Evolutionary conservation across 2,329 filamentous ascomycete species (phyloP).

Genomic region (Penicillium sclerotiorum): DNA sequence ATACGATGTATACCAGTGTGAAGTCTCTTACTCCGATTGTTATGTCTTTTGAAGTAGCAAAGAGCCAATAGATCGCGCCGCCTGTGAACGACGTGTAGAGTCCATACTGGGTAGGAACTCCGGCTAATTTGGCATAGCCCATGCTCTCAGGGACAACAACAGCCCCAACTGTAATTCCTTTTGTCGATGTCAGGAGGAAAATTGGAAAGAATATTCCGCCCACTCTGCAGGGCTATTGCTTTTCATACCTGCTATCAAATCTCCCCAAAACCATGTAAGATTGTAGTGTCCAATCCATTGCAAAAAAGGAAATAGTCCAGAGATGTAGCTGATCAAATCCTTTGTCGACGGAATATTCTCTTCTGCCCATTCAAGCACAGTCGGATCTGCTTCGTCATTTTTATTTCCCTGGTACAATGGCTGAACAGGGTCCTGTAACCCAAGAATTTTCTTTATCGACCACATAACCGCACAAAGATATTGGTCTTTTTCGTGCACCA

Average conservation of each 20-base stretch:
- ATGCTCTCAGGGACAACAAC: slow-evolving; percentile 95
- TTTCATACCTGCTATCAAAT: slow-evolving; percentile 68
- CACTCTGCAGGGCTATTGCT: too few species aligned
- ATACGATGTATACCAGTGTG: neutral
- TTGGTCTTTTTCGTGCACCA: too few species aligned
- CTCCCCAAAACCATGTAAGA: slow-evolving; percentile 79
- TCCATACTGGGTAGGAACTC: slow-evolving; percentile 79
- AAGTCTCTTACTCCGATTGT: slow-evolving; percentile 78
- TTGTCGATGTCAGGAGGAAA: neutral
- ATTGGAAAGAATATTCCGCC: neutral
- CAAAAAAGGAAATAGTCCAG: slow-evolving; percentile 78
- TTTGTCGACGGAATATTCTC: slow-evolving; percentile 28
- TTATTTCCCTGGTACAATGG: neutral
- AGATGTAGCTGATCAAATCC: slow-evolving; percentile 61
- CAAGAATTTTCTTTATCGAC: neutral
- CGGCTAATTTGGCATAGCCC: slow-evolving; percentile 86
- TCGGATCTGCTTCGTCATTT: neutral
- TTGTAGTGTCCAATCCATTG: slow-evolving; percentile 87
- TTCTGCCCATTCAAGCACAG: neutral
- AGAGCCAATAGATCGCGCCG: slow-evolving; percentile 94
- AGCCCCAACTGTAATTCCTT: slow-evolving; percentile 70
- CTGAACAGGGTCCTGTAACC: neutral
- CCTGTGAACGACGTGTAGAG: slow-evolving; percentile 97
- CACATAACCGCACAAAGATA: too few species aligned
- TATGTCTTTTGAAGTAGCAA: slow-evolving; percentile 97